A percentile compares a stretch with the other conserved stretches of the same genome.
phyloP scores from a whole-genome alignment of 768 basidiomycete species.

The Pisolithus marmoratus region DNA sequence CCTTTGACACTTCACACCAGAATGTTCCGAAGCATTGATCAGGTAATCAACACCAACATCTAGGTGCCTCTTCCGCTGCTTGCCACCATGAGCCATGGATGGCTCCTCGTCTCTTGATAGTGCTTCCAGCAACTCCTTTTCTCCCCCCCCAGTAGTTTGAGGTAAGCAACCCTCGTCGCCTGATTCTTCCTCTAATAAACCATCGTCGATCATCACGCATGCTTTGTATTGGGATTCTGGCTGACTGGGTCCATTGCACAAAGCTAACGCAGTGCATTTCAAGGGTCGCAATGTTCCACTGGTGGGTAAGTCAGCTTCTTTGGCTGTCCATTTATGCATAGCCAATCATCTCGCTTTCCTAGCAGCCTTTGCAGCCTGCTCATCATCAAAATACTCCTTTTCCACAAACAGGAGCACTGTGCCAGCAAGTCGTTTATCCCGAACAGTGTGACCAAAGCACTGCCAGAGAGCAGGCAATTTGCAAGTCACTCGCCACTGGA shows the following conservation, averaged over 20 bases:
- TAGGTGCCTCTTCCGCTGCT: constrained; percentile 5
- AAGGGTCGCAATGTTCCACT: too few relatives aligned
- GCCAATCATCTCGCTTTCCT: neutral
- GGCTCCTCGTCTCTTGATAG: neutral
- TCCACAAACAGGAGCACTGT: constrained; percentile 25
- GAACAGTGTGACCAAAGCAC: constrained; percentile 26
- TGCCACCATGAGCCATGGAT: constrained; percentile 1
- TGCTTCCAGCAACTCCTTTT: too few relatives aligned
- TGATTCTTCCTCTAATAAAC: too few relatives aligned
- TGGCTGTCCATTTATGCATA: neutral
- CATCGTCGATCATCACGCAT: neutral
- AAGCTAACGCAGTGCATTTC: too few relatives aligned
- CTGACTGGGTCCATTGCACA: too few relatives aligned
- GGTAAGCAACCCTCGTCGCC: too few relatives aligned
- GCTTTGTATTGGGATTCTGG: too few relatives aligned
- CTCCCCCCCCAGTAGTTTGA: too few relatives aligned
- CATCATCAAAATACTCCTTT: constrained; percentile 21
- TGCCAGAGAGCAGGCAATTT: constrained; percentile 27
- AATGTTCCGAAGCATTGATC: constrained; percentile 19
- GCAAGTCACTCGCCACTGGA: constrained; percentile 28
- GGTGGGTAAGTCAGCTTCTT: too few relatives aligned
- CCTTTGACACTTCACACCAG: constrained; percentile 11
- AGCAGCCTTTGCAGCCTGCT: neutral
- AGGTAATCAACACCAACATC: constrained; percentile 21
- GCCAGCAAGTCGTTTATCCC: constrained; percentile 6